Evolutionary conservation across 208 protist species (phyloP).

Genomic region (Trypanosoma rangeli): DNA sequence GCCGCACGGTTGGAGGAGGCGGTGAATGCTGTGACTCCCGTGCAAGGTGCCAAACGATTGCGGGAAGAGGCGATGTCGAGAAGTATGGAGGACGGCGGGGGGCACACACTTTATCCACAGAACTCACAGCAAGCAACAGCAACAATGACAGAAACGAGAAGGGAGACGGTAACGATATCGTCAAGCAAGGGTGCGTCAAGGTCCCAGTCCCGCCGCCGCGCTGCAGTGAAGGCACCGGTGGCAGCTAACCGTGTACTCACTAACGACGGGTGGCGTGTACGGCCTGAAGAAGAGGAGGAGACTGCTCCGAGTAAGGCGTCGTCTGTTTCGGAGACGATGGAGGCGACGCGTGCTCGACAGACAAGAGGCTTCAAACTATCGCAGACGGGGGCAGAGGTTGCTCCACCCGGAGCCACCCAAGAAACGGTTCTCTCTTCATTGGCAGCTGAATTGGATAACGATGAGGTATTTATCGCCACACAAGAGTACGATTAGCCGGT

Average conservation of each 20-base stretch:
- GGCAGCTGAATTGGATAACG: constrained; percentile 39
- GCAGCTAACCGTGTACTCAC: constrained; percentile 51
- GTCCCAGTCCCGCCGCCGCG: background rate
- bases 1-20: constrained; percentile 69
- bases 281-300: constrained; percentile 15
- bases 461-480: constrained; percentile 82
- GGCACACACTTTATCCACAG: background rate
- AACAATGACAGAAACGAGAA: background rate
- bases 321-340: constrained; percentile 52
- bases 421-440: constrained; percentile 34
- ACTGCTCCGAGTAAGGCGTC: constrained; percentile 24
- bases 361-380: background rate
- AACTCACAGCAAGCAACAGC: background rate
- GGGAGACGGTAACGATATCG: background rate
- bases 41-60: background rate
- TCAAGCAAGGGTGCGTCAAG: background rate
- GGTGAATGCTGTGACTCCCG: background rate
- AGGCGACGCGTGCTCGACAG: background rate
- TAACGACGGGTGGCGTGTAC: constrained; percentile 72
- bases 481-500: constrained; percentile 67
- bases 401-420: constrained; percentile 2
- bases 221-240: constrained; percentile 23
- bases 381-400: background rate
- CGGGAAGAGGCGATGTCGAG: background rate
- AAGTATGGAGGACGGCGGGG: constrained; percentile 6